These are phyloP conservation scores for Trichophyton simii DNA, from an alignment of 2,329 filamentous ascomycete genomes.

Conservation along the genomic window DNA sequence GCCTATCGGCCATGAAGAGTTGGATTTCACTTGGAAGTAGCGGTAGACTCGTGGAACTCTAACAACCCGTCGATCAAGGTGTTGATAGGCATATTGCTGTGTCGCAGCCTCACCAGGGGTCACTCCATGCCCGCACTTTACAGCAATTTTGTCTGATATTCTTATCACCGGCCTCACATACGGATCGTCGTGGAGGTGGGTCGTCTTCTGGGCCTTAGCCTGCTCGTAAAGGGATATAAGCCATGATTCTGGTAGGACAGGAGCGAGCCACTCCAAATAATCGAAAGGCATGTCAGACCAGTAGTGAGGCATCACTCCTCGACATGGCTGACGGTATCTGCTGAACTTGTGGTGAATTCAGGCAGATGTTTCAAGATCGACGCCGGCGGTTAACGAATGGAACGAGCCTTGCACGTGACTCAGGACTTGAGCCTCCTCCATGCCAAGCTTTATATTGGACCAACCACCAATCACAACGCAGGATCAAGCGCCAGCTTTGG, in stretches of 20 bases:
- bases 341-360: too few species aligned
- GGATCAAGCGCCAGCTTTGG: too few species aligned
- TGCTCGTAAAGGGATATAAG: conserved; percentile 1
- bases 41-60: conserved; percentile 16
- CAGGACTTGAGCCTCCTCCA: too few species aligned
- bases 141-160: conserved; percentile 13
- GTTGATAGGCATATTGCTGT: conserved; percentile 14
- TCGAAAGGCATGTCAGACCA: too few species aligned
- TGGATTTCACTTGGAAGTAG: conserved; percentile 13
- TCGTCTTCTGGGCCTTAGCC: neutral
- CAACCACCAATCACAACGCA: too few species aligned
- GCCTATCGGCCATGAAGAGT: conserved; percentile 8
- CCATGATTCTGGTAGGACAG: conserved; percentile 1
- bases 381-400: too few species aligned
- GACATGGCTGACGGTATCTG: too few species aligned
- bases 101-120: conserved; percentile 10
- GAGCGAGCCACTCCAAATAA: neutral
- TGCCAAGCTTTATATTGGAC: too few species aligned
- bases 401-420: too few species aligned
- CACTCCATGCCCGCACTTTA: conserved; percentile 15
- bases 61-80: conserved; percentile 13
- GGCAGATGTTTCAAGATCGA: too few species aligned
- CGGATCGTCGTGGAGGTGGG: neutral
- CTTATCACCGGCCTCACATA: conserved; percentile 9
- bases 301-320: too few species aligned